These are phyloP conservation scores for Lasiosphaeria hispida DNA, from an alignment of 495 filamentous ascomycete genomes.

Conservation along the genomic window DNA sequence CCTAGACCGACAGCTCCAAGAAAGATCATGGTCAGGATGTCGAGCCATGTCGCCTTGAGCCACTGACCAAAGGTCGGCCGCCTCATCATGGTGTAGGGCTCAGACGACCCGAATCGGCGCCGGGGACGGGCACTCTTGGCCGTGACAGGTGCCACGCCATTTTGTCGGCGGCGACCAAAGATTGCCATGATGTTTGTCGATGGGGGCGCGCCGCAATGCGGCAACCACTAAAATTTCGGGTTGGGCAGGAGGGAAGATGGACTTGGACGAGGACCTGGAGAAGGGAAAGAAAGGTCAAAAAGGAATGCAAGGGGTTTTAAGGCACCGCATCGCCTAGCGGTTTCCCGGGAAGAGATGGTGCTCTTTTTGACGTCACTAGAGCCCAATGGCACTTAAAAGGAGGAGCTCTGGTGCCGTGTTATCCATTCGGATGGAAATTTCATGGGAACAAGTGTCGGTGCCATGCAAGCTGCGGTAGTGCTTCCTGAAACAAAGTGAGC, in stretches of 20 bases:
- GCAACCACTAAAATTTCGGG: not conserved
- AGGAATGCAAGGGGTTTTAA: too few species aligned
- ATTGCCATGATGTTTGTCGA: slow-evolving; percentile 24
- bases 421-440: too few species aligned
- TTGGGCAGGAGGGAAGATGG: not conserved
- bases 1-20: slow-evolving; percentile 59
- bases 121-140: slow-evolving; percentile 7
- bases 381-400: too few species aligned
- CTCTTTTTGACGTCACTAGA: too few species aligned
- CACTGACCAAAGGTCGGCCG: slow-evolving; percentile 53
- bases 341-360: too few species aligned
- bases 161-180: slow-evolving; percentile 25
- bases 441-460: too few species aligned
- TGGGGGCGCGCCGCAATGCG: not conserved
- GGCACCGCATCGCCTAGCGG: too few species aligned
- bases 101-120: not conserved
- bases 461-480: too few species aligned
- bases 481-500: too few species aligned
- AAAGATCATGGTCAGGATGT: slow-evolving; percentile 55
- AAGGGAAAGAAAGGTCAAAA: too few species aligned
- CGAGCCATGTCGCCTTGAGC: slow-evolving; percentile 56
- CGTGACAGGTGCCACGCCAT: slow-evolving; percentile 9
- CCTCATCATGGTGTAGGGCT: slow-evolving; percentile 37
- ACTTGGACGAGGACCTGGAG: not conserved
- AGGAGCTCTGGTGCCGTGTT: too few species aligned